Base-by-base conservation (phyloP, 169 alveolate genomes). In the Eimeria acervulina region DNA sequence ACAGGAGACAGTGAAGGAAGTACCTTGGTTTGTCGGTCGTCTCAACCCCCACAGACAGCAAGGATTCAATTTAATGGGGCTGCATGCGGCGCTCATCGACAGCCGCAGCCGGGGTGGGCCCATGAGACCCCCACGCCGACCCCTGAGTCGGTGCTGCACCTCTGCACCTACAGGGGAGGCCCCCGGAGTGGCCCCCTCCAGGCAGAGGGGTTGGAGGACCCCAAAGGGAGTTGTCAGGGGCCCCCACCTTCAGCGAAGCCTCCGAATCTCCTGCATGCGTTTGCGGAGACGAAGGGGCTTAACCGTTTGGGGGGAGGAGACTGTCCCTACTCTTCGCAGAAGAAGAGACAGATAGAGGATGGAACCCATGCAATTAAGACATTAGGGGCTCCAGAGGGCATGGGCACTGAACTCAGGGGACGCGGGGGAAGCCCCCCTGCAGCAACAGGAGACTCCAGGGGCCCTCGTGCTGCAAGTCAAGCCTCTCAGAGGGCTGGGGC, bases 121-220 rank as follows among this genome's bases (percentile, higher is more conserved):
- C 80, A 17, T 28, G 42, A 68, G 21, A 63, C 19, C 63, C 15
- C 61, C 33, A 2, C 88, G 21, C 40, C 88, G 21, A 26, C 63
- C 63, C 59, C 88, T 21, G 59, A 36, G 38, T 76, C 88, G 8
- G 59, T 81, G 40, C 90, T 81, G 70, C 90, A 81, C 70, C 90
- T 81, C 8, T 81, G 90, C 72, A 81, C 90, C 72, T 81, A 81
- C 72, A 44, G 90, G 33, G 90, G 90, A 47, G 72, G 15, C 59
- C 90, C 72, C 72, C 90, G n/a, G 8, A 12, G 68, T 0, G 68
- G 28, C 68, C 68, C 19, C n/a, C 55, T 47, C 12, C 55, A 47
- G 55, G 68, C 68, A 59, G 68, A 59, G 17, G 33, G 52, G 59
- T 51, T 51, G 59, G 59, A 17, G 90, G 90, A 13, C 72, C 90